Conservation (phyloP, 2,329 filamentous ascomycete genomes). For the Penicillium janthinellum region DNA sequence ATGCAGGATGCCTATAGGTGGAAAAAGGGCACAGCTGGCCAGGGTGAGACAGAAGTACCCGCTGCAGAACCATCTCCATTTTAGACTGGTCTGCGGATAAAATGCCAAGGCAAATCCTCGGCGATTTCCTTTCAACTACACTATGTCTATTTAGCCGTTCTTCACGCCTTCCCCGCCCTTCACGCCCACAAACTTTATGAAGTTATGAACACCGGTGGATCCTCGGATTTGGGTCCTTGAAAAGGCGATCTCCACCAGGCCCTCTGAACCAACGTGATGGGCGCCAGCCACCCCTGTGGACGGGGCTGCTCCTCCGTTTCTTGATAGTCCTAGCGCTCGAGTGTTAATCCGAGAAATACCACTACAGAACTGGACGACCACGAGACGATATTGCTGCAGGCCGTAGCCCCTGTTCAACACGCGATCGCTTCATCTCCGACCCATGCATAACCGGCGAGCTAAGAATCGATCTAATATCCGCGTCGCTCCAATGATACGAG, state of each 20-base stretch:
- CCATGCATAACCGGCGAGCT: neutral
- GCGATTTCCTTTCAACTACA: neutral
- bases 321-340: slow-evolving; percentile 16
- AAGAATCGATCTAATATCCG: slow-evolving; percentile 8
- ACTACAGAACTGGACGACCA: neutral
- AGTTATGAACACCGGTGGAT: neutral
- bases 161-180: neutral
- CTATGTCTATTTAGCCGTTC: slow-evolving; percentile 11
- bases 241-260: slow-evolving; percentile 1
- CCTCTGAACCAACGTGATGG: neutral
- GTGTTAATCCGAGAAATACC: neutral
- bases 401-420: neutral
- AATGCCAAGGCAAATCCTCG: neutral
- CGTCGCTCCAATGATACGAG: neutral
- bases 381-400: slow-evolving; percentile 2
- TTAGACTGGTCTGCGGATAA: neutral
- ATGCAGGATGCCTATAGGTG: slow-evolving; percentile 14
- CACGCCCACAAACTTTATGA: neutral
- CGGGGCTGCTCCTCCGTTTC: slow-evolving; percentile 21
- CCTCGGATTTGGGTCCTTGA: neutral
- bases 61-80: neutral
- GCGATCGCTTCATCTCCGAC: slow-evolving; percentile 17
- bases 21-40: slow-evolving; percentile 10
- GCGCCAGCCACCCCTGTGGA: slow-evolving; percentile 1
- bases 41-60: neutral